Conservation (phyloP, 805 yeast genomes). For the Pichia manshurica region DNA sequence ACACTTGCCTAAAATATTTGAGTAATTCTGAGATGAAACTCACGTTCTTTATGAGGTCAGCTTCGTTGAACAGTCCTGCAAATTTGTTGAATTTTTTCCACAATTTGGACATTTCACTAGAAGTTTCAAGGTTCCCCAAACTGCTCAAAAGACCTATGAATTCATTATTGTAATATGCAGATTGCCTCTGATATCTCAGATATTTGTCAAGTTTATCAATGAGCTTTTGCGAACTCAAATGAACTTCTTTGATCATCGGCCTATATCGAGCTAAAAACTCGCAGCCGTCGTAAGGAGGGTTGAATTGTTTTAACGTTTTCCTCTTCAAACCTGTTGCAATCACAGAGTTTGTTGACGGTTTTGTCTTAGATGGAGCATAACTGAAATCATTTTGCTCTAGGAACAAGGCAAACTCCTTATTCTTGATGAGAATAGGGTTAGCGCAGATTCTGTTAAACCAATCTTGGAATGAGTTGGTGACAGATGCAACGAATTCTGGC, state of each 20-base stretch:
- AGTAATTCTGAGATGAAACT: conserved; percentile 69
- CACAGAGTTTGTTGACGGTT: conserved; percentile 34
- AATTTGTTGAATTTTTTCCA: conserved; percentile 77
- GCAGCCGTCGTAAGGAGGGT: conserved; percentile 86
- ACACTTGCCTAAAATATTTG: conserved; percentile 61
- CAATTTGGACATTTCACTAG: conserved; percentile 68
- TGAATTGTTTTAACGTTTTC: conserved; percentile 84
- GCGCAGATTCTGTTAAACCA: conserved; percentile 76
- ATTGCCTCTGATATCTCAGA: conserved; percentile 52
- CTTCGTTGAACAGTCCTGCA: conserved; percentile 65
- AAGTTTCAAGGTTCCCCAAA: conserved; percentile 38
- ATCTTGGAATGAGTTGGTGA: conserved; percentile 58
- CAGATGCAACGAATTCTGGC: conserved; percentile 64
- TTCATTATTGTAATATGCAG: conserved; percentile 41
- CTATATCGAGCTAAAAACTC: conserved; percentile 77
- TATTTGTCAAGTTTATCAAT: conserved; percentile 46
- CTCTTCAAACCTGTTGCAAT: conserved; percentile 83
- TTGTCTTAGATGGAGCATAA: conserved; percentile 36
- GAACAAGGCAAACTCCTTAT: conserved; percentile 83
- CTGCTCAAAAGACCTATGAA: conserved; percentile 36
- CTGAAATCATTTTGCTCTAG: conserved; percentile 35
- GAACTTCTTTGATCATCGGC: conserved; percentile 76
- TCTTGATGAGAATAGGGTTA: conserved; percentile 77
- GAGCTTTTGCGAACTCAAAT: conserved; percentile 53
- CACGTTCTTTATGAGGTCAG: conserved; percentile 64